phyloP scores from a whole-genome alignment of 805 yeast species.

The Scheffersomyces lignosus region DNA sequence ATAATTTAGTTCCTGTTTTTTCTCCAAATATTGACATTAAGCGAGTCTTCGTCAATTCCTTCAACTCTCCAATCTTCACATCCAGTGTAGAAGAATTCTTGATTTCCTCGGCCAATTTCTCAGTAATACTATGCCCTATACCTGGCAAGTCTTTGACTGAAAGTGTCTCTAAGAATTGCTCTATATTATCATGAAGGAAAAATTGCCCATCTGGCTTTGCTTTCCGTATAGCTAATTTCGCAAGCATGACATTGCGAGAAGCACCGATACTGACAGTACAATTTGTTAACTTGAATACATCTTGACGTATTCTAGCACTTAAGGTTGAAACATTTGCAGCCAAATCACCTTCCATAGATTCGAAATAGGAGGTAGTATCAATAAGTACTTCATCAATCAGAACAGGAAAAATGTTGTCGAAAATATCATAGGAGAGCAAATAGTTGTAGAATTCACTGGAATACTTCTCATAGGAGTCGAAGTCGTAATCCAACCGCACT shows the following conservation, averaged over 20 bases:
- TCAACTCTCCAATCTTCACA: slow-evolving; percentile 41
- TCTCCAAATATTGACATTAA: slow-evolving; percentile 58
- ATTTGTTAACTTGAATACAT: slow-evolving; percentile 44
- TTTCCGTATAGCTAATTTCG: slow-evolving; percentile 66
- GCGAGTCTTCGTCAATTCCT: slow-evolving; percentile 26
- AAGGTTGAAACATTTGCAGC: slow-evolving; percentile 16
- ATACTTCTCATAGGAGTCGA: slow-evolving; percentile 64
- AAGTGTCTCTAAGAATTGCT: slow-evolving; percentile 36
- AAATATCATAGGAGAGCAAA: slow-evolving; percentile 44
- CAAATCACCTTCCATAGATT: slow-evolving; percentile 5
- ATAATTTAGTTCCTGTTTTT: slow-evolving; percentile 67
- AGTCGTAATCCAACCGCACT: slow-evolving; percentile 67
- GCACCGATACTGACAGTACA: slow-evolving; percentile 82
- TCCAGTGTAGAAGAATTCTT: slow-evolving; percentile 10
- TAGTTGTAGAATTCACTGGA: slow-evolving; percentile 67
- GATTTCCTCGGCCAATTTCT: slow-evolving; percentile 43
- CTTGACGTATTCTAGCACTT: slow-evolving; percentile 36
- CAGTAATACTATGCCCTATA: slow-evolving; percentile 52
- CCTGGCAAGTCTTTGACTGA: slow-evolving; percentile 56
- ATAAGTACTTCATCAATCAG: slow-evolving; percentile 91
- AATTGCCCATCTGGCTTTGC: slow-evolving; percentile 81
- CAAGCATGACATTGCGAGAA: slow-evolving; percentile 71
- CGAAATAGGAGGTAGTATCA: slow-evolving; percentile 49
- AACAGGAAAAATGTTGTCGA: slow-evolving; percentile 67
- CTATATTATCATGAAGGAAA: slow-evolving; percentile 30